Evolutionary conservation across 345 rosid genomes (phyloP).

Genomic region (Cochlearia excelsa): DNA sequence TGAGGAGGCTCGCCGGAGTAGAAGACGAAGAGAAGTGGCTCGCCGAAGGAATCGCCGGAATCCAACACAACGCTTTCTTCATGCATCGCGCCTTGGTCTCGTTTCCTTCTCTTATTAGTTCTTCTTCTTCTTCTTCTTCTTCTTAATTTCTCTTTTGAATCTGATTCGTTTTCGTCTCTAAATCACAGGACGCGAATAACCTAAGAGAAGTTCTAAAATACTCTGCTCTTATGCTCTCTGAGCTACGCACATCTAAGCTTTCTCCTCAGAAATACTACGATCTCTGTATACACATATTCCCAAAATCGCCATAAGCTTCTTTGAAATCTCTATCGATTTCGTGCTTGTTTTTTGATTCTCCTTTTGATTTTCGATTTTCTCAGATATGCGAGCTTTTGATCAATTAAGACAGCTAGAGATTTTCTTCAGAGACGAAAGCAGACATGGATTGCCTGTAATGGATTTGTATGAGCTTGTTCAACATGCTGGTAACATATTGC

Average conservation of each 20-base stretch:
- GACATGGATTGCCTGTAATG: conserved; percentile 67
- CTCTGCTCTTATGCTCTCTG: conserved; percentile 88
- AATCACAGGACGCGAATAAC: conserved; percentile 69
- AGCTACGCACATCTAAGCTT: conserved; percentile 87
- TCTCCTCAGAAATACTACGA: conserved; percentile 91
- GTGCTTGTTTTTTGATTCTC: conserved; percentile 16
- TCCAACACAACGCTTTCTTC: conserved; percentile 85
- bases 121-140: neutral
- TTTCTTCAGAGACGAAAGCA: conserved; percentile 77
- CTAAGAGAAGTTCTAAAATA: conserved; percentile 84
- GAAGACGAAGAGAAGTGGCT: conserved; percentile 96
- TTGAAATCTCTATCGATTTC: conserved; percentile 22
- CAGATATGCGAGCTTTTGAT: conserved; percentile 90
- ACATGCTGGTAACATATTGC: conserved; percentile 91
- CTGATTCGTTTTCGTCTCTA: neutral
- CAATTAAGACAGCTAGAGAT: conserved; percentile 78
- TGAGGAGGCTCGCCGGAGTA: conserved; percentile 46
- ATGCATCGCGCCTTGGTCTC: conserved; percentile 88
- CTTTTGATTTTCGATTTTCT: conserved; percentile 11
- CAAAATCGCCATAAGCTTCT: conserved; percentile 2
- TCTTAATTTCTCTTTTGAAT: conserved; percentile 4
- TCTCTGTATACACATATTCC: conserved; percentile 48
- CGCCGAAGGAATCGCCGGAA: conserved; percentile 90
- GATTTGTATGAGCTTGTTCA: conserved; percentile 94
- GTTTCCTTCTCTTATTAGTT: too few species aligned